These are phyloP conservation scores for Penstemon newberryi DNA, from an alignment of 257 asterid species.

Conservation along the genomic window DNA sequence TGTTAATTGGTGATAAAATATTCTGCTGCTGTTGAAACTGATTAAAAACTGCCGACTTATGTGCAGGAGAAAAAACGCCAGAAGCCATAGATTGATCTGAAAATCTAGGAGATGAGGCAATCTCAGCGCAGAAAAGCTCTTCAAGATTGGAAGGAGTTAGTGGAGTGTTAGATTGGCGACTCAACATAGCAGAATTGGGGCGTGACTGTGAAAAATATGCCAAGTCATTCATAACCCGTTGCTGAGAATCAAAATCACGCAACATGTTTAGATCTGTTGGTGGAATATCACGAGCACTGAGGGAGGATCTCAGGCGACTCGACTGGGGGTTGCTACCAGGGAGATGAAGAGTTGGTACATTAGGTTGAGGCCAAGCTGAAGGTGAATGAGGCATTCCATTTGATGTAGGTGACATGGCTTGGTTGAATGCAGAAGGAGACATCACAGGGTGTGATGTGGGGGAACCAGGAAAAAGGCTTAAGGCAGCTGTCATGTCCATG, in stretches of 20 bases:
- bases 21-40: slow-evolving; percentile 80
- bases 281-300: slow-evolving; percentile 80
- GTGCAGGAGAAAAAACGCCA: slow-evolving; percentile 79
- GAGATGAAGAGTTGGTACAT: slow-evolving; percentile 77
- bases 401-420: slow-evolving; percentile 67
- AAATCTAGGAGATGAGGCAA: slow-evolving; percentile 68
- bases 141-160: slow-evolving; percentile 91
- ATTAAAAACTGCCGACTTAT: slow-evolving; percentile 62
- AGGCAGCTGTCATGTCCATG: slow-evolving; percentile 93
- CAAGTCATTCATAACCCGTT: slow-evolving; percentile 57
- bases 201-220: slow-evolving; percentile 56
- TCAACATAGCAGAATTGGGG: slow-evolving; percentile 53
- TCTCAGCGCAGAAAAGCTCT: slow-evolving; percentile 80
- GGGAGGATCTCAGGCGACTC: slow-evolving; percentile 86
- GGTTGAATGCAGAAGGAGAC: slow-evolving; percentile 77
- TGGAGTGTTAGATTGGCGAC: slow-evolving; percentile 49
- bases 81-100: slow-evolving; percentile 63
- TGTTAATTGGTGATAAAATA: slow-evolving; percentile 68
- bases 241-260: slow-evolving; percentile 70
- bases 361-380: slow-evolving; percentile 72
- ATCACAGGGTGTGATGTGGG: slow-evolving; percentile 70
- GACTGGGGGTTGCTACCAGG: slow-evolving; percentile 92
- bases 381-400: slow-evolving; percentile 69
- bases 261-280: slow-evolving; percentile 51
- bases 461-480: slow-evolving; percentile 75